phyloP scores from a whole-genome alignment of 768 basidiomycete species.

The Lentinula guzmanii region DNA sequence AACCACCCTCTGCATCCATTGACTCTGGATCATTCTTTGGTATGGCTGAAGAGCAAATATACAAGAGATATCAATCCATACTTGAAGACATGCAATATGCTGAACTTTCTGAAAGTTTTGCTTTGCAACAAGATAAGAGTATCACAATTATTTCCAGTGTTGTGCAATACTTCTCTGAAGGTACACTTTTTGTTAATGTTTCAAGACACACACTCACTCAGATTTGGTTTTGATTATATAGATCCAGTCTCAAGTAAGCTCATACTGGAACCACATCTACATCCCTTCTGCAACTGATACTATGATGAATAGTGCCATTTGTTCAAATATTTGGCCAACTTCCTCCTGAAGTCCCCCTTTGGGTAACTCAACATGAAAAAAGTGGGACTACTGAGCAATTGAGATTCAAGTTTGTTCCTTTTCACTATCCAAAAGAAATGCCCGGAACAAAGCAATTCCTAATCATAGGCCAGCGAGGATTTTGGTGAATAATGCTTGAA shows the following conservation, averaged over 20 bases:
- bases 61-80: background rate
- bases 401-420: background rate
- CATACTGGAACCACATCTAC: too few species aligned
- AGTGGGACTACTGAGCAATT: background rate
- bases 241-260: background rate
- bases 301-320: background rate
- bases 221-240: background rate
- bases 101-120: background rate
- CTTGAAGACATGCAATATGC: background rate
- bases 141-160: background rate
- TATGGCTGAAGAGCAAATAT: background rate
- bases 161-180: background rate
- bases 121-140: background rate
- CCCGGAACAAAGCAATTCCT: background rate
- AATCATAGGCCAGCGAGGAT: background rate
- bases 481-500: background rate
- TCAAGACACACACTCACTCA: background rate
- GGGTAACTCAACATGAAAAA: background rate
- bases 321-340: background rate
- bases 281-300: background rate
- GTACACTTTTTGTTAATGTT: background rate
- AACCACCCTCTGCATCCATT: too few species aligned
- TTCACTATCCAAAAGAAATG: background rate
- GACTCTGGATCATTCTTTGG: background rate
- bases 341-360: background rate